Percentiles rank a stretch among this genome's conserved stretches.
Evolutionary conservation across 2,329 filamentous ascomycete genomes (phyloP).

Genomic region (Trichophyton equinum): DNA sequence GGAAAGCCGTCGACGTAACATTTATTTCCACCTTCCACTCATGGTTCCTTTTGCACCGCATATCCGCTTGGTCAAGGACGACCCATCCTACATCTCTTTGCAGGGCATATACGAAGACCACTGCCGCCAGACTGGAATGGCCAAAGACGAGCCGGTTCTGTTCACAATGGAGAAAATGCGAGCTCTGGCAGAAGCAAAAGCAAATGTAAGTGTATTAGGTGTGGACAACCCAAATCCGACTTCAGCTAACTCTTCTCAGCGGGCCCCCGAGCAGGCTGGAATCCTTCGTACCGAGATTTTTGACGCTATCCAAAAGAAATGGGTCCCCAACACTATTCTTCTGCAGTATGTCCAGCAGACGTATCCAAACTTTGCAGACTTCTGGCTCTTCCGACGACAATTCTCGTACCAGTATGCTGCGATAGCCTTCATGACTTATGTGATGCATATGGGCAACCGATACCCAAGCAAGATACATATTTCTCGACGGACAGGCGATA

Average conservation of each 20-base stretch:
- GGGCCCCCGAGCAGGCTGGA: conserved; percentile 52
- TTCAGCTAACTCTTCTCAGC: conserved; percentile 25
- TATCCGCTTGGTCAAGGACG: conserved; percentile 90
- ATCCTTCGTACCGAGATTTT: conserved; percentile 81
- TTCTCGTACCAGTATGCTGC: conserved; percentile 93
- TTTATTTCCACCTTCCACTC: conserved; percentile 90
- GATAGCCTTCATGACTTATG: conserved; percentile 96
- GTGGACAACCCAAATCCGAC: background rate
- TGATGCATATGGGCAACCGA: conserved; percentile 91
- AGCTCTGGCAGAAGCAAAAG: conserved; percentile 58
- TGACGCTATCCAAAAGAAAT: conserved; percentile 84
- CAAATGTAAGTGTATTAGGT: conserved; percentile 27
- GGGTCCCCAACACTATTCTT: conserved; percentile 69
- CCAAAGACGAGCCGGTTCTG: conserved; percentile 88
- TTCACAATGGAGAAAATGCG: conserved; percentile 93
- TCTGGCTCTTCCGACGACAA: conserved; percentile 96
- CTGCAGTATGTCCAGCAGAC: conserved; percentile 80
- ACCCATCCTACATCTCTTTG: conserved; percentile 82
- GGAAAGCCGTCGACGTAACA: conserved; percentile 80
- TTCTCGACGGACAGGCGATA: conserved; percentile 71
- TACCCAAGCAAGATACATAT: conserved; percentile 95
- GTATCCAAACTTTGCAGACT: conserved; percentile 81
- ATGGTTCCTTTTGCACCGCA: conserved; percentile 94
- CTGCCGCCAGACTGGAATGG: conserved; percentile 71
- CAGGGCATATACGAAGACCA: conserved; percentile 96